Evolutionary conservation across 306 rosid species (phyloP).

Genomic region (Trifolium pratense): DNA sequence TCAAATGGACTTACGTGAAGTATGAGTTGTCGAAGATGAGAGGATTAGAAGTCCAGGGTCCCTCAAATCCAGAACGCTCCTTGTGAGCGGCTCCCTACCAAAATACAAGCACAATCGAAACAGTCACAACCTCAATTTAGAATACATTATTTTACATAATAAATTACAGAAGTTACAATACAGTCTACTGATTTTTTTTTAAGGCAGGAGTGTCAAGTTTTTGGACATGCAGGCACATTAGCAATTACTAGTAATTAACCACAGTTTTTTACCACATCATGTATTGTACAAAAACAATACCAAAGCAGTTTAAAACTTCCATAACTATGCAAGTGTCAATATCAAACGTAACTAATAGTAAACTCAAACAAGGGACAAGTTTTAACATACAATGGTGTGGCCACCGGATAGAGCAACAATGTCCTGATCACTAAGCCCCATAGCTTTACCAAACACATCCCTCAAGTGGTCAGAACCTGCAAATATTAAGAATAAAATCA

Average conservation of each 20-base stretch:
- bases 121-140: not conserved
- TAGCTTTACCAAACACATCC: constrained; percentile 69
- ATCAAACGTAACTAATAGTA: not conserved
- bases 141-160: not conserved
- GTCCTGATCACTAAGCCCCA: constrained; percentile 92
- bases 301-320: not conserved
- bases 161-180: not conserved
- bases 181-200: not conserved
- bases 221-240: not conserved
- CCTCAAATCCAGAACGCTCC: constrained; percentile 99
- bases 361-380: not conserved
- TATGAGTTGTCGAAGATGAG: constrained; percentile 88
- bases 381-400: constrained; percentile 74
- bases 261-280: not conserved
- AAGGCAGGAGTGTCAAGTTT: not conserved
- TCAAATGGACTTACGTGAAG: constrained; percentile 60
- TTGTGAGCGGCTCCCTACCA: constrained; percentile 88
- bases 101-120: not conserved
- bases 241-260: not conserved
- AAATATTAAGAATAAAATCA: not conserved
- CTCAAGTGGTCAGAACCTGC: constrained; percentile 91
- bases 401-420: constrained; percentile 96
- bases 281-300: not conserved
- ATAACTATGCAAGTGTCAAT: not conserved
- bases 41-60: constrained; percentile 93